These are phyloP conservation scores for Sphagnurus paluster DNA, from an alignment of 1,284 basidiomycete species.

Conservation along the genomic window DNA sequence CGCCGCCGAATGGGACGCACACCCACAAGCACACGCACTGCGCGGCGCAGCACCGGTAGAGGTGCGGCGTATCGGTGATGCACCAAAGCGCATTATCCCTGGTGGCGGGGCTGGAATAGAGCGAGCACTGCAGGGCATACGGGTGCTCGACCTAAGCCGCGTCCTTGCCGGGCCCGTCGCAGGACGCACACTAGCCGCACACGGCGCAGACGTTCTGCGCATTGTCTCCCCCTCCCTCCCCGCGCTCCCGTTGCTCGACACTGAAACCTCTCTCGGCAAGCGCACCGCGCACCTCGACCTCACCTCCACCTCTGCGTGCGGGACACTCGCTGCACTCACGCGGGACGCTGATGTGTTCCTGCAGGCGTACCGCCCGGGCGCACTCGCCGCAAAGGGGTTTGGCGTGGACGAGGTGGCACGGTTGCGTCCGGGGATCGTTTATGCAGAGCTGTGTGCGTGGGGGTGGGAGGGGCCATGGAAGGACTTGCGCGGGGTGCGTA, in stretches of 20 bases:
- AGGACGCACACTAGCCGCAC: constrained; percentile 55
- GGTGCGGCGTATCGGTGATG: constrained; percentile 49
- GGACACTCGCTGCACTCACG: constrained; percentile 38
- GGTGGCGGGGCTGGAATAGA: constrained; percentile 10
- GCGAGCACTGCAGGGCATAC: constrained; percentile 48
- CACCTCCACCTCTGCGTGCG: constrained; percentile 29
- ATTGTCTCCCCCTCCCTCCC: constrained; percentile 60
- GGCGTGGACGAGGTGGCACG: constrained; percentile 41
- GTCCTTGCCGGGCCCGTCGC: constrained; percentile 61
- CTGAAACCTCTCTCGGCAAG: constrained; percentile 67
- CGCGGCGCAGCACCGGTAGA: constrained; percentile 40
- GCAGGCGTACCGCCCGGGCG: constrained; percentile 65
- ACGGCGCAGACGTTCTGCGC: constrained; percentile 63
- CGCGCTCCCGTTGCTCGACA: constrained; percentile 52
- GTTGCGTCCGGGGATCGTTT: constrained; percentile 53
- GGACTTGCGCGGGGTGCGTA: constrained; percentile 50
- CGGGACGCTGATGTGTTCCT: constrained; percentile 58
- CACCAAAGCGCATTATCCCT: constrained; percentile 34
- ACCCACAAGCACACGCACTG: constrained; percentile 47
- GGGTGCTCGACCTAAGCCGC: constrained; percentile 58
- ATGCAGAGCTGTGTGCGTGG: constrained; percentile 59
- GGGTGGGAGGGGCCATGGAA: constrained; percentile 64
- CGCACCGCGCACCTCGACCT: constrained; percentile 65
- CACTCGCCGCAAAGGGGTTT: constrained; percentile 52
- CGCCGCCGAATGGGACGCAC: constrained; percentile 50